Base-by-base conservation (phyloP, 768 basidiomycete genomes). In the Neoboletus subvelutipes region DNA sequence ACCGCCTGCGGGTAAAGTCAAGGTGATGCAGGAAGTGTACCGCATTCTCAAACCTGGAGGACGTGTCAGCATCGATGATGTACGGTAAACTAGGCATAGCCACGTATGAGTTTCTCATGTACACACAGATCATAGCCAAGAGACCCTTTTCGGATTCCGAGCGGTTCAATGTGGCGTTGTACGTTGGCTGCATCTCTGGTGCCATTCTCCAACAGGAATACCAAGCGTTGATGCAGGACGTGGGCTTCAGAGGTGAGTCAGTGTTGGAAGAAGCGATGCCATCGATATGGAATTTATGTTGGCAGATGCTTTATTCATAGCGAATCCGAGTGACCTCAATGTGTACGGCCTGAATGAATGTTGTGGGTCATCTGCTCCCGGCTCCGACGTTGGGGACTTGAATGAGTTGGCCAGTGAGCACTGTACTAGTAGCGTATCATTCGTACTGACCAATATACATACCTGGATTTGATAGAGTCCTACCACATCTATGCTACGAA, bases 11-110 rank as follows among this genome's bases (percentile, higher is more conserved):
- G 78, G 75, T 3, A 84, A 81, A 60, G 65, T 61, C 5, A 65
- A 50, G n/a, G 60, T 80, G 7, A 64, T 83, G 47, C 75, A 76
- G 41, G 84, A 86, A 56, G 70, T 74, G 0, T 65, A 75, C 48
- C 72, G 84, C 12, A 72, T 84, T 3, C 70, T 86, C 46, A 84
- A 80, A 64, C 78, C 80, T 10, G 83, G 83, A 50, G 84, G 85
- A 10, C 74, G 83, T n/a, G 61, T 84, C 26, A 75, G 75, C 2
- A 61, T 84, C 10, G 73, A 77, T 48, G 84, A 85, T 60, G 83
- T 85, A 58, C 17, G 77, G 56, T 1, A n/a, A 0, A 52, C 11
- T 5, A 17, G 26, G 13, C 26, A 28, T 37, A 4, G 5, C n/a
- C 18, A 1, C 15, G 9, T 6, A 31, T 5, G 33, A 18, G 29